These are phyloP conservation scores for Leucocoprinus birnbaumii DNA, from an alignment of 768 basidiomycete species.

Conservation along the genomic window DNA sequence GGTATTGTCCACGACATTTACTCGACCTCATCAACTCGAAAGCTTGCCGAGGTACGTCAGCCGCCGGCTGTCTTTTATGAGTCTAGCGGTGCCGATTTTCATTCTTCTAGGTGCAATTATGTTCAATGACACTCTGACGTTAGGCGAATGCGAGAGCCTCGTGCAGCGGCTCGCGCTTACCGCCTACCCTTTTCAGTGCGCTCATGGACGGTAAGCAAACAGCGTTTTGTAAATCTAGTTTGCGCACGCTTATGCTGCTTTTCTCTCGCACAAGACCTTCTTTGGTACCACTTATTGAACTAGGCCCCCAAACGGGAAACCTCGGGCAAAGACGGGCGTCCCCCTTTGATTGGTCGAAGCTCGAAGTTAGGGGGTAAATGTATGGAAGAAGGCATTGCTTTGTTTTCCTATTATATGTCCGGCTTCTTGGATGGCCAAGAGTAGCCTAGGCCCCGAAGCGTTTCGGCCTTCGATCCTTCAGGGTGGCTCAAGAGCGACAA, in stretches of 20 bases:
- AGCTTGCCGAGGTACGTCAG: conserved; percentile 81
- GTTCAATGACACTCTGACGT: conserved; percentile 83
- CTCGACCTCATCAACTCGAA: conserved; percentile 90
- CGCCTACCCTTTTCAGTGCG: conserved; percentile 90
- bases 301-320: conserved; percentile 16
- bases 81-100: conserved; percentile 3
- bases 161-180: conserved; percentile 67
- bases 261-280: conserved; percentile 31
- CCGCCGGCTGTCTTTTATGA: conserved; percentile 5
- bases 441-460: conserved; percentile 3
- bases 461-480: neutral
- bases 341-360: conserved; percentile 23
- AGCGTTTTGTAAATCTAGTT: conserved; percentile 8
- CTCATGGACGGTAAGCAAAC: conserved; percentile 76
- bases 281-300: conserved; percentile 34
- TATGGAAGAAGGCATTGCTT: conserved; percentile 5
- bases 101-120: conserved; percentile 80
- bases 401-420: conserved; percentile 8
- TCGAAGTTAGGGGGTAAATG: conserved; percentile 13
- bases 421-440: neutral
- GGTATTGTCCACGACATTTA: conserved; percentile 81
- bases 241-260: neutral
- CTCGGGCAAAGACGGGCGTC: conserved; percentile 16
- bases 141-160: conserved; percentile 67
- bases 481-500: conserved; percentile 1